Conservation (phyloP, 2,329 filamentous ascomycete genomes). For the Ophiostoma sp. region DNA sequence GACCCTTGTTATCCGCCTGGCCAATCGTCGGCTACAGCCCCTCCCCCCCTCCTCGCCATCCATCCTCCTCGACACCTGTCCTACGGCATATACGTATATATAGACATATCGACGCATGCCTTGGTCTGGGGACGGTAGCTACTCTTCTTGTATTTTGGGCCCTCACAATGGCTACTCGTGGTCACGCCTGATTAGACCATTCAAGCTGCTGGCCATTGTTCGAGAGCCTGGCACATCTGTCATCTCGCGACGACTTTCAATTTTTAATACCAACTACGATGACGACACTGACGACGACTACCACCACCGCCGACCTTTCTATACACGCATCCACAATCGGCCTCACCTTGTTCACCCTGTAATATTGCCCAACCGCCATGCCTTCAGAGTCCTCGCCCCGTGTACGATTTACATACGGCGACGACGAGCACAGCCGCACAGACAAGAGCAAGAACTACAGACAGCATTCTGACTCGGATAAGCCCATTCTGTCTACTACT, state of each 20-base stretch:
- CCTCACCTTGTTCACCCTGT: background rate
- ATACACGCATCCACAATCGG: background rate
- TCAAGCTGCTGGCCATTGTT: slow-evolving; percentile 10
- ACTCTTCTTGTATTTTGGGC: background rate
- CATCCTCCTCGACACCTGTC: background rate
- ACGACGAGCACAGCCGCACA: slow-evolving; percentile 40
- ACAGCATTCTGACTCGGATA: slow-evolving; percentile 36
- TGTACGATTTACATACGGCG: slow-evolving; percentile 52
- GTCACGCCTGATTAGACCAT: slow-evolving; percentile 16
- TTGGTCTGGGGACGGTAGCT: background rate
- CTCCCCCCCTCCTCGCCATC: background rate
- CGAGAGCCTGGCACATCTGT: slow-evolving; percentile 5
- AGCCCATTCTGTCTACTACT: slow-evolving; percentile 39
- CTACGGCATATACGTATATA: background rate
- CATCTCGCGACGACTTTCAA: background rate
- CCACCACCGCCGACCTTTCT: background rate
- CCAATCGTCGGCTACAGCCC: slow-evolving; percentile 1
- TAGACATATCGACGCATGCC: background rate
- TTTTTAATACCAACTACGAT: background rate
- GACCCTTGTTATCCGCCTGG: slow-evolving; percentile 2
- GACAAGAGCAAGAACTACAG: slow-evolving; percentile 42
- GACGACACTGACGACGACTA: background rate
- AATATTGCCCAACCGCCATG: slow-evolving; percentile 28
- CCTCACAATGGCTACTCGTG: slow-evolving; percentile 22
- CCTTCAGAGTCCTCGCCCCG: slow-evolving; percentile 49